Base-by-base conservation (phyloP, 2,329 filamentous ascomycete genomes). In the Arthrobotrys iridis region DNA sequence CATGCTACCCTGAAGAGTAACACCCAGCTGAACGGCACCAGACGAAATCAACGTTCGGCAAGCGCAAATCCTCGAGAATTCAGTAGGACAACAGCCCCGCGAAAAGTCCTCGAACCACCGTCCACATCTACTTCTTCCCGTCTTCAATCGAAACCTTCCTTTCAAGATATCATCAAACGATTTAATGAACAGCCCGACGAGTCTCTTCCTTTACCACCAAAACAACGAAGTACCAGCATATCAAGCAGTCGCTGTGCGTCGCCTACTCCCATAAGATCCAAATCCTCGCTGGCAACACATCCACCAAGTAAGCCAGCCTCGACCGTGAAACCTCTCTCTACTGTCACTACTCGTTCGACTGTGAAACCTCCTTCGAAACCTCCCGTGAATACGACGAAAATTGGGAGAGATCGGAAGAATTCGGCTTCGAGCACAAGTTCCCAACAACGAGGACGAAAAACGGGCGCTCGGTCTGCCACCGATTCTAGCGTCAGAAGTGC, bases 161-260 rank as follows among this genome's bases (percentile, higher is more conserved):
- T 73, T 52, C 68, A 73, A 26, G 68, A 73, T 60, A 73, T 73
- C 20, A 73, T 73, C 33, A 73, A 73, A 60, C 68, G 68, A 33
- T 73, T 73, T 52, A 73, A 73, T 37, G 68, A 73, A 60, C 68
- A 73, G 26, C 60, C 60, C 28, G 68, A 73, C 52, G 68, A 73
- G 55, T 65, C 68, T 8, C 26, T 73, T 15, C 68, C 68, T n/a
- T 15, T 73, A 50, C 68, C 66, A 50, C 68, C 68, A 3, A 73
- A 73, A 73, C 45, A 60, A 7, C 68, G 68, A 52, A 73, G 68
- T 60, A 60, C 50, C 7, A 73, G 68, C 60, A 33, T 73, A 45
- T 73, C 68, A 24, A 73, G 68, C 52, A 73, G 68, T 33, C 68
- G 68, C 40, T 73, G 68, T 55, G 68, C 68, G 4, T 73, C 68